phyloP scores from a whole-genome alignment of 2,329 filamentous ascomycete species.

The Pyrenochaeta sp. region DNA sequence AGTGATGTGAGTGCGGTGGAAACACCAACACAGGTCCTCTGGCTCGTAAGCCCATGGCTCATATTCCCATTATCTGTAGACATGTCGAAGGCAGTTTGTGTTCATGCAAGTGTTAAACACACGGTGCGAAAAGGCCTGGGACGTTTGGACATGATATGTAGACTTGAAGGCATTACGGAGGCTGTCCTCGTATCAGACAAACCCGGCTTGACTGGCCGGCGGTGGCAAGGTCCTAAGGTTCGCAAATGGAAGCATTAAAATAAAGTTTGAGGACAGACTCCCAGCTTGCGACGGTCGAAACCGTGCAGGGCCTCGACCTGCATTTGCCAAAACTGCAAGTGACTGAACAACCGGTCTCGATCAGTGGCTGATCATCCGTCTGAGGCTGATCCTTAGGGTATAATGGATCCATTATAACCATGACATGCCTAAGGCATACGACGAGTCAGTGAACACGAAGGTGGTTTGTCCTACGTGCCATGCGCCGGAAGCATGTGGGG shows the following conservation, averaged over 20 bases:
- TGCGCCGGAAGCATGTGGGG: not conserved
- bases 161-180: conserved; percentile 1
- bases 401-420: conserved; percentile 8
- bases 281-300: conserved; percentile 5
- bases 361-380: conserved; percentile 2
- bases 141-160: conserved; percentile 1
- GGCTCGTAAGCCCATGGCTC: conserved; percentile 11
- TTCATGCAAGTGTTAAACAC: not conserved
- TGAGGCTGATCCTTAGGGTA: conserved; percentile 1
- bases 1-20: conserved; percentile 29
- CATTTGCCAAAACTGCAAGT: not conserved
- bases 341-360: conserved; percentile 1
- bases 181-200: conserved; percentile 1
- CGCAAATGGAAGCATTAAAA: conserved; percentile 2
- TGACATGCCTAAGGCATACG: not conserved
- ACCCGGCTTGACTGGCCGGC: not conserved
- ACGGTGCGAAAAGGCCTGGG: not conserved
- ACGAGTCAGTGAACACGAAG: conserved; percentile 2
- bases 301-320: conserved; percentile 7
- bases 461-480: not conserved
- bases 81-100: conserved; percentile 2
- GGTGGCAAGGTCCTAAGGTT: conserved; percentile 5
- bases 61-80: not conserved
- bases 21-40: conserved; percentile 27
- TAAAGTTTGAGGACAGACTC: conserved; percentile 4